phyloP scores from a whole-genome alignment of 2,329 filamentous ascomycete species.

The Scorias spongiosa region DNA sequence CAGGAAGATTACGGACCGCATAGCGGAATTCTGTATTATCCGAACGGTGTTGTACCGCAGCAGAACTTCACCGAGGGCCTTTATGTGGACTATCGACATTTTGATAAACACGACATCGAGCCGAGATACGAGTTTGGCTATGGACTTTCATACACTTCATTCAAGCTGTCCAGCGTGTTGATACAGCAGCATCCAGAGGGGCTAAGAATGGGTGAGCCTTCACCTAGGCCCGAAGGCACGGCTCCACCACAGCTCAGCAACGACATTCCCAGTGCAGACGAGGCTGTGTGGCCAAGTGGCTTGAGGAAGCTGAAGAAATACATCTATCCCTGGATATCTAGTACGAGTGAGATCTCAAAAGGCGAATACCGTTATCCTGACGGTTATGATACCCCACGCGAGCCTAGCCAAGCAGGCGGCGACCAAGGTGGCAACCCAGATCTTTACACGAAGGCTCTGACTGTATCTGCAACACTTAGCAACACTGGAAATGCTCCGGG shows the following conservation, averaged over 20 bases:
- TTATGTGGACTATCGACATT: slow-evolving; percentile 80
- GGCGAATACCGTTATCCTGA: slow-evolving; percentile 35
- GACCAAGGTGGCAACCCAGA: slow-evolving; percentile 53
- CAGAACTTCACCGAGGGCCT: slow-evolving; percentile 72
- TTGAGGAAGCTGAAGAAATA: slow-evolving; percentile 52
- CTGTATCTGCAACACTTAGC: slow-evolving; percentile 36
- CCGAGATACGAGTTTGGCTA: slow-evolving; percentile 80
- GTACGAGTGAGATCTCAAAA: slow-evolving; percentile 31
- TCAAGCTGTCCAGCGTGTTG: slow-evolving; percentile 42
- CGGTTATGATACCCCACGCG: slow-evolving; percentile 35
- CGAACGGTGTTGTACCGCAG: slow-evolving; percentile 57
- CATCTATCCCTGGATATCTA: slow-evolving; percentile 55
- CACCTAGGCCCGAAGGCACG: slow-evolving; percentile 21
- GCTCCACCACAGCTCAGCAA: slow-evolving; percentile 41
- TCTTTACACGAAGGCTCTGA: slow-evolving; percentile 42
- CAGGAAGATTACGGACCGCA: slow-evolving; percentile 62
- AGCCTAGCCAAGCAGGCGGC: slow-evolving; percentile 50
- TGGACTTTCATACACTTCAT: slow-evolving; percentile 68
- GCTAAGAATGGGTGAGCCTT: slow-evolving; percentile 16
- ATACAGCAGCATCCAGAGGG: slow-evolving; percentile 25
- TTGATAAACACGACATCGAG: slow-evolving; percentile 58
- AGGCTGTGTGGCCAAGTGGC: slow-evolving; percentile 44
- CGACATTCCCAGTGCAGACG: slow-evolving; percentile 39
- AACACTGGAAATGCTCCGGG: slow-evolving; percentile 46
- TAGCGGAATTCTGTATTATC: slow-evolving; percentile 52